A percentile compares a stretch with the other conserved stretches of the same genome.
phyloP scores from a whole-genome alignment of 805 yeast species.

The Komagataella populi region DNA sequence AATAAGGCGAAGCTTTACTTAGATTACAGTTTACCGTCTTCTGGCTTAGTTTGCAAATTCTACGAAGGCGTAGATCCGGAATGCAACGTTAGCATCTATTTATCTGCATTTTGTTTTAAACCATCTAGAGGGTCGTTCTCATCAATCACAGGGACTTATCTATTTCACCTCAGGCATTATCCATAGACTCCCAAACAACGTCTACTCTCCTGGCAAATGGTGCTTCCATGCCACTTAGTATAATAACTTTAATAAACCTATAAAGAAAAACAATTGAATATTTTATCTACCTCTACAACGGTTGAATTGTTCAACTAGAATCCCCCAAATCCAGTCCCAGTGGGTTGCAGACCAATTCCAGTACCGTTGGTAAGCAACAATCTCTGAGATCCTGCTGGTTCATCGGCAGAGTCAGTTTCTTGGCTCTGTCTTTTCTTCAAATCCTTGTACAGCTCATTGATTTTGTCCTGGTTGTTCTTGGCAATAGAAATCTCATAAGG shows the following conservation, averaged over 20 bases:
- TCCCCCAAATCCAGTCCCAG: slow-evolving; percentile 60
- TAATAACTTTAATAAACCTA: neutral
- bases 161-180: no score
- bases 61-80: neutral
- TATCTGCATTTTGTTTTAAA: neutral
- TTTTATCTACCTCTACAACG: neutral
- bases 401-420: slow-evolving; percentile 34
- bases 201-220: neutral
- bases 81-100: neutral
- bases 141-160: neutral
- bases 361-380: slow-evolving; percentile 76
- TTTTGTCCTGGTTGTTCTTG: slow-evolving; percentile 60
- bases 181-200: no score
- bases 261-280: slow-evolving; percentile 1
- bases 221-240: neutral
- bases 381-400: slow-evolving; percentile 41
- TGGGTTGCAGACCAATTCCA: slow-evolving; percentile 39
- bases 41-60: neutral
- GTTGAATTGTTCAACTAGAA: slow-evolving; percentile 11
- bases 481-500: slow-evolving; percentile 83
- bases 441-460: slow-evolving; percentile 55
- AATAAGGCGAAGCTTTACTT: neutral
- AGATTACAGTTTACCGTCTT: no score
- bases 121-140: neutral
- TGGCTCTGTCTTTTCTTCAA: slow-evolving; percentile 56